Evolutionary conservation across 495 filamentous ascomycete genomes (phyloP).

Genomic region (Thozetella sp.): DNA sequence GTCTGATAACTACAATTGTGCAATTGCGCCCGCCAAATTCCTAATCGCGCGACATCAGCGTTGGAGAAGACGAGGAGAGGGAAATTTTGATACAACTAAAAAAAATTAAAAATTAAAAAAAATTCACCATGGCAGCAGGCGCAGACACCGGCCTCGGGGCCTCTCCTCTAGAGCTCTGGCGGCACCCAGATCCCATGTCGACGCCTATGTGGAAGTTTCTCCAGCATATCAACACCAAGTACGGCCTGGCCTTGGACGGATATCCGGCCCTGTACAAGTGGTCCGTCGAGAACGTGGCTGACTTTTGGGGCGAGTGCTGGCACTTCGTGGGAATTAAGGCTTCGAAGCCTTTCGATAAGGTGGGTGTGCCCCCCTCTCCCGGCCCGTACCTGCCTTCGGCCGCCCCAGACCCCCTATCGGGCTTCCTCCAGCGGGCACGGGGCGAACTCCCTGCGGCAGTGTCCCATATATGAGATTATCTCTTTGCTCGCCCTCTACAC

Average conservation of each 20-base stretch:
- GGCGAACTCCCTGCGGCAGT: too few species aligned
- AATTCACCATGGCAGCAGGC: conserved; percentile 25
- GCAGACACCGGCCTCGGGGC: not conserved
- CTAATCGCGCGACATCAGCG: too few species aligned
- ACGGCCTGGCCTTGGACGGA: conserved; percentile 58
- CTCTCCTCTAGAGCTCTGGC: conserved; percentile 61
- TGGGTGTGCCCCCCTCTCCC: conserved; percentile 30
- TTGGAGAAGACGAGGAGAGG: too few species aligned
- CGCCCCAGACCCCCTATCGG: conserved; percentile 7
- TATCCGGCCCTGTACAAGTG: conserved; percentile 79
- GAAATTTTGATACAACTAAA: too few species aligned
- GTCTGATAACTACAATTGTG: too few species aligned
- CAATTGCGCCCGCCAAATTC: too few species aligned
- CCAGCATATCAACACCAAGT: conserved; percentile 65
- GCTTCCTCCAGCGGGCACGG: not conserved
- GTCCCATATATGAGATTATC: too few species aligned
- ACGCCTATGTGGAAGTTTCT: conserved; percentile 77
- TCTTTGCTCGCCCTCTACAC: not conserved
- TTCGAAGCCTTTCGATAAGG: conserved; percentile 62
- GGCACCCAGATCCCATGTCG: conserved; percentile 63
- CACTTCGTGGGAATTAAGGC: conserved; percentile 73
- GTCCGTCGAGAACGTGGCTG: conserved; percentile 74
- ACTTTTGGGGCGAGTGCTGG: conserved; percentile 90
- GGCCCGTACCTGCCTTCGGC: not conserved
- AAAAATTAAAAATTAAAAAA: not conserved